A percentile compares a stretch with the other conserved stretches of the same genome.
These are phyloP conservation scores for Ormosia semicastrata DNA, from an alignment of 306 rosid genomes.

Conservation along the genomic window DNA sequence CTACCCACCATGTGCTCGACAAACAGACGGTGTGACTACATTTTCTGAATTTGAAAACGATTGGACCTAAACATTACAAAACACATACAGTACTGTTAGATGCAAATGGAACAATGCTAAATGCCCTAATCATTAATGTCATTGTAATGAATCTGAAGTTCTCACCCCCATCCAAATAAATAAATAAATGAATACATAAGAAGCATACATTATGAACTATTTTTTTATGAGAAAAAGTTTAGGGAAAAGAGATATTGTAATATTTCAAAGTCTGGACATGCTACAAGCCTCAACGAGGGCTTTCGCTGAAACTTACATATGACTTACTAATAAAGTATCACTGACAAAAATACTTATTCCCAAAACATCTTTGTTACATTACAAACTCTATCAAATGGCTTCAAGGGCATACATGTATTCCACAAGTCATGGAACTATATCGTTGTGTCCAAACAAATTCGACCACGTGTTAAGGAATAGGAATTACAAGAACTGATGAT, in stretches of 20 bases:
- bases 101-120: constrained; percentile 10
- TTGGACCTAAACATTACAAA: not conserved
- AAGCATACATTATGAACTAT: not conserved
- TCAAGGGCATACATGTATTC: not conserved
- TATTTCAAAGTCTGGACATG: not conserved
- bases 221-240: not conserved
- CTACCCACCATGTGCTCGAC: constrained; percentile 33
- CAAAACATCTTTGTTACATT: not conserved
- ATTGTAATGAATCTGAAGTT: not conserved
- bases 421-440: not conserved
- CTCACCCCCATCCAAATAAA: not conserved
- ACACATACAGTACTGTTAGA: not conserved
- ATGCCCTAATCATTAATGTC: not conserved
- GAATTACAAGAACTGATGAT: not conserved
- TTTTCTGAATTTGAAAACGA: constrained; percentile 1
- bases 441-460: not conserved
- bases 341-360: not conserved
- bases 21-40: constrained; percentile 8
- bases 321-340: not conserved
- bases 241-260: not conserved
- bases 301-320: not conserved
- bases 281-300: not conserved
- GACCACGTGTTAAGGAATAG: not conserved
- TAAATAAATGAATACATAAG: not conserved
- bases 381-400: not conserved